These are phyloP conservation scores for Penstemon eatonii DNA, from an alignment of 257 asterid genomes.

Conservation along the genomic window DNA sequence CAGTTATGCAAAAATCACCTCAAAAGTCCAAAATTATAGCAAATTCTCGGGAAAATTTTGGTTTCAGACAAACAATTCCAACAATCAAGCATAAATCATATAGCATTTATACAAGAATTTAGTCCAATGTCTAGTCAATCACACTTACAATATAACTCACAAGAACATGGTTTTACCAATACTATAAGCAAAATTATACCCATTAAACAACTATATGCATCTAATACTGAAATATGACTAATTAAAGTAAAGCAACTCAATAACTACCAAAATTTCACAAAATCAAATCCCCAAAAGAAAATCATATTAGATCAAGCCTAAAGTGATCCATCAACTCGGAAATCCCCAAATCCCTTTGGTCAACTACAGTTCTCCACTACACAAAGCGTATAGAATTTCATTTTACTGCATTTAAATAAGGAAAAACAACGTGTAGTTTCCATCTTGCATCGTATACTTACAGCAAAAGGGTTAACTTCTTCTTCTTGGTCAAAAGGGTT, in stretches of 20 bases:
- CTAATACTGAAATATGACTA: conserved; percentile 1
- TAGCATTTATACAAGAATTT: background rate
- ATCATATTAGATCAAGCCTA: conserved; percentile 26
- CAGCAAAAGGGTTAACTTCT: conserved; percentile 66
- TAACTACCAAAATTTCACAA: conserved; percentile 1
- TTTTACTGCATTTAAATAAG: background rate
- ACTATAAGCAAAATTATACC: conserved; percentile 16
- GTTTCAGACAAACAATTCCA: background rate
- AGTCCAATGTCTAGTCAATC: conserved; percentile 9
- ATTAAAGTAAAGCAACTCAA: conserved; percentile 2
- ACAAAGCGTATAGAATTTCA: conserved; percentile 7
- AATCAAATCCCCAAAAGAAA: conserved; percentile 1
- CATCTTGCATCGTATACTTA: conserved; percentile 21
- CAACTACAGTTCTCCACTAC: conserved; percentile 23
- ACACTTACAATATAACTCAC: background rate
- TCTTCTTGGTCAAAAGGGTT: conserved; percentile 62
- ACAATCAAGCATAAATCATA: background rate
- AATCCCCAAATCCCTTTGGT: conserved; percentile 5
- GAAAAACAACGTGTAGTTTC: background rate
- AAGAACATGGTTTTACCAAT: conserved; percentile 17
- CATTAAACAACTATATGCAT: conserved; percentile 5
- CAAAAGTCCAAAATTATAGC: no score
- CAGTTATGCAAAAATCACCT: no score
- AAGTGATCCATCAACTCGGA: conserved; percentile 24
- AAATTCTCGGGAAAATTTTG: no score